Evolutionary conservation across 139 green algal species (phyloP).

Genomic region (Chlorella sp.): DNA sequence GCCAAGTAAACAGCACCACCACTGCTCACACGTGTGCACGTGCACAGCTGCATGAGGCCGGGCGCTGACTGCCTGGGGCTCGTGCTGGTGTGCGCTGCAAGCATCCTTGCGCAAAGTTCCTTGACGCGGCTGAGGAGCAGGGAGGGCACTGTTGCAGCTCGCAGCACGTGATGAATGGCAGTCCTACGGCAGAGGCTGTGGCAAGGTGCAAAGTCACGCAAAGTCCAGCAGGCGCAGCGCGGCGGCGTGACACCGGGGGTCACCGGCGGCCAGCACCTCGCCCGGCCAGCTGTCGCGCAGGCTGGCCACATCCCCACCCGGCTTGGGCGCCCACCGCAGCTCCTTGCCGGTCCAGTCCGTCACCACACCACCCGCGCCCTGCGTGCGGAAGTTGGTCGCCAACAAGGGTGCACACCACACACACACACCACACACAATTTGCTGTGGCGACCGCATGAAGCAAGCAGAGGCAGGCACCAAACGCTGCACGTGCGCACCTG

Average conservation of each 20-base stretch:
- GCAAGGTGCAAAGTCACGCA: too few species aligned
- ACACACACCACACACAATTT: not conserved
- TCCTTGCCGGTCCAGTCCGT: slow-evolving; percentile 84
- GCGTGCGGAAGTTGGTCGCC: slow-evolving; percentile 68
- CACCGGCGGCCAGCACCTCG: slow-evolving; percentile 79
- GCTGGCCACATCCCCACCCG: slow-evolving; percentile 20
- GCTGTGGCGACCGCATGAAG: not conserved
- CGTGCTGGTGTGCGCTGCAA: too few species aligned
- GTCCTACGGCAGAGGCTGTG: too few species aligned
- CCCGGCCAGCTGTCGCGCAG: slow-evolving; percentile 43
- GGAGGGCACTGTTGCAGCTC: too few species aligned
- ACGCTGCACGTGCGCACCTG: slow-evolving; percentile 20
- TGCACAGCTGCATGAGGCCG: too few species aligned
- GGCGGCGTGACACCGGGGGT: slow-evolving; percentile 15
- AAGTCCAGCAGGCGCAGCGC: not conserved
- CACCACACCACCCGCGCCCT: slow-evolving; percentile 88
- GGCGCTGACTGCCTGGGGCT: too few species aligned
- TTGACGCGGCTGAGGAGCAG: too few species aligned
- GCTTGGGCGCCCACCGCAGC: slow-evolving; percentile 43
- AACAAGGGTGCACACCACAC: too few species aligned
- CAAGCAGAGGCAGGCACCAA: not conserved
- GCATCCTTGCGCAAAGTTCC: too few species aligned
- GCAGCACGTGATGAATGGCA: too few species aligned
- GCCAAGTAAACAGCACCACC: not conserved
- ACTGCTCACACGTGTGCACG: too few species aligned